Evolutionary conservation across 1,284 basidiomycete genomes (phyloP).

Genomic region (Boletus smithii): DNA sequence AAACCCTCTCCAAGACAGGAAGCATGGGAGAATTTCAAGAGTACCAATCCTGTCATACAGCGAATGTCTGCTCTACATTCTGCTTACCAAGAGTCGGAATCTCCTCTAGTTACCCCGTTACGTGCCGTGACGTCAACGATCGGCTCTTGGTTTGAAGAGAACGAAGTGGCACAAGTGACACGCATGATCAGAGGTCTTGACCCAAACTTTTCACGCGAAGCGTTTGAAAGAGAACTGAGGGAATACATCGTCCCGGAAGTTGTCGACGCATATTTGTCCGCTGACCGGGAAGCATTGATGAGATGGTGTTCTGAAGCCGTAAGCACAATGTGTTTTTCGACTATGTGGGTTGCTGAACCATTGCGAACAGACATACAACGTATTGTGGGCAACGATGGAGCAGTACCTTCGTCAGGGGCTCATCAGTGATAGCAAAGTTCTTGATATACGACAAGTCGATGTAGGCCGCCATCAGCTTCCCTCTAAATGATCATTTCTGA

Average conservation of each 20-base stretch:
- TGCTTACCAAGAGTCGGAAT: conserved; percentile 90
- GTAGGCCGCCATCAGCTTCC: conserved; percentile 47
- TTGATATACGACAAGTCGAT: conserved; percentile 94
- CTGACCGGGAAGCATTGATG: conserved; percentile 81
- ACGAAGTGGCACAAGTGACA: conserved; percentile 93
- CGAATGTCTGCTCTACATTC: conserved; percentile 60
- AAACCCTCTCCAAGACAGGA: conserved; percentile 76
- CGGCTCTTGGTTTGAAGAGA: conserved; percentile 93
- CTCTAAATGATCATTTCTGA: conserved; percentile 1
- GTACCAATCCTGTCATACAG: conserved; percentile 70
- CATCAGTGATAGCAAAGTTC: conserved; percentile 85
- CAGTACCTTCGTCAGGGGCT: conserved; percentile 90
- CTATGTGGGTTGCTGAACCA: background rate
- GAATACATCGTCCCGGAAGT: conserved; percentile 99
- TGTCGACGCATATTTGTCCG: conserved; percentile 91
- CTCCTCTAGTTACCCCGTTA: conserved; percentile 80
- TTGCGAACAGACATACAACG: conserved; percentile 81
- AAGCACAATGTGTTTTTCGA: conserved; percentile 35
- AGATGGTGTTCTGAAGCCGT: conserved; percentile 97
- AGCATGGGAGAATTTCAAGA: conserved; percentile 72
- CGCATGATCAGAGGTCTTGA: conserved; percentile 85
- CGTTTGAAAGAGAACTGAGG: conserved; percentile 85
- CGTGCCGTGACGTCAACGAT: conserved; percentile 84
- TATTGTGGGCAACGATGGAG: conserved; percentile 97
- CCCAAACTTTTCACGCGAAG: conserved; percentile 82